phyloP scores from a whole-genome alignment of 1,139 yeast species.

The Hyphopichia burtonii region DNA sequence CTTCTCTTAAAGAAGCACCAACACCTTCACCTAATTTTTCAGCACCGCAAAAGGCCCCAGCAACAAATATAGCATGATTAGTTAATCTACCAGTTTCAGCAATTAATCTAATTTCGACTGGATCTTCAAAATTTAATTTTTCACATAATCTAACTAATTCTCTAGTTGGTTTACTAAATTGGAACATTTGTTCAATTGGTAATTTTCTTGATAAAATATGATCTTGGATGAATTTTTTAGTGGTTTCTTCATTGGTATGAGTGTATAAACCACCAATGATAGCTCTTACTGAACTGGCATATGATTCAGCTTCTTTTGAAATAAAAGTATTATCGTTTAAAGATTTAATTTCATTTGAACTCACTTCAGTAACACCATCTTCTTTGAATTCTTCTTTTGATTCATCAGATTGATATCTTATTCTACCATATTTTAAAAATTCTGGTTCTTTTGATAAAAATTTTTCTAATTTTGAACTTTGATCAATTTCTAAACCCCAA shows the following conservation, averaged over 20 bases:
- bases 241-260: constrained; percentile 58
- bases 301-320: constrained; percentile 38
- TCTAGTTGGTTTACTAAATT: constrained; percentile 82
- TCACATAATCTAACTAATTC: constrained; percentile 78
- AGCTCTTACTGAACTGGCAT: constrained; percentile 65
- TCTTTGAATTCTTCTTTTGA: constrained; percentile 41
- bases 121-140: constrained; percentile 72
- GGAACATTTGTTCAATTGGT: constrained; percentile 70
- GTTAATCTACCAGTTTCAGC: constrained; percentile 94
- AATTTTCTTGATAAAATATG: constrained; percentile 80
- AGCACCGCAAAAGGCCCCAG: constrained; percentile 85
- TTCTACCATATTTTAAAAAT: constrained; percentile 60
- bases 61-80: constrained; percentile 81
- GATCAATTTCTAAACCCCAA: constrained; percentile 91
- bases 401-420: constrained; percentile 49
- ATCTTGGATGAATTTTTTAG: constrained; percentile 64
- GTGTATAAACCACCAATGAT: constrained; percentile 70
- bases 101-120: constrained; percentile 71
- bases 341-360: constrained; percentile 26
- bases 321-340: constrained; percentile 21
- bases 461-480: constrained; percentile 61
- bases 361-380: constrained; percentile 50
- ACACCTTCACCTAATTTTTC: constrained; percentile 91
- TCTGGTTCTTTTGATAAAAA: constrained; percentile 69
- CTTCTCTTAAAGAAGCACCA: constrained; percentile 89